These are phyloP conservation scores for Aspergillus persii DNA, from an alignment of 2,329 filamentous ascomycete species.

Conservation along the genomic window DNA sequence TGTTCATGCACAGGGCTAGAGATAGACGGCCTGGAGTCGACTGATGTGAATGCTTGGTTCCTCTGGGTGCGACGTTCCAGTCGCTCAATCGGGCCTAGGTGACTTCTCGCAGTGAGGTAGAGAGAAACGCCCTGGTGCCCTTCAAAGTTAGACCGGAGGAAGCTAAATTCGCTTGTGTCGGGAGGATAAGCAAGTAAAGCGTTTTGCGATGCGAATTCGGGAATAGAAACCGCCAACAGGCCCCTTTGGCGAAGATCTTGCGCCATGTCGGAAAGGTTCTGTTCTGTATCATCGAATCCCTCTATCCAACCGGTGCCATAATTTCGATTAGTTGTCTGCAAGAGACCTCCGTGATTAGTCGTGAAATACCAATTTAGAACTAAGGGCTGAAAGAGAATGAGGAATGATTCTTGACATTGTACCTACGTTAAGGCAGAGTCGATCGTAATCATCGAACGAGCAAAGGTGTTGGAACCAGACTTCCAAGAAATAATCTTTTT, in stretches of 20 bases:
- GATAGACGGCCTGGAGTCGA: background rate
- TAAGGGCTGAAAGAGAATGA: background rate
- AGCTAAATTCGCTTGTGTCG: constrained; percentile 23
- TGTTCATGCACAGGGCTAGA: background rate
- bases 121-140: constrained; percentile 15
- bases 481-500: constrained; percentile 15
- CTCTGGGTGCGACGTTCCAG: background rate
- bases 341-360: background rate
- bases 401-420: background rate
- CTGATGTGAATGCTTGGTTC: background rate
- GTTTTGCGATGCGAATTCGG: constrained; percentile 8
- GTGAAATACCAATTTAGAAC: background rate
- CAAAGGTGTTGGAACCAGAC: constrained; percentile 36
- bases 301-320: constrained; percentile 33
- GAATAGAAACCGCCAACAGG: constrained; percentile 31
- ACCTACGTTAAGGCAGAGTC: constrained; percentile 29
- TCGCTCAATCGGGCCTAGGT: constrained; percentile 11
- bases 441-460: constrained; percentile 26
- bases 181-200: constrained; percentile 32
- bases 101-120: constrained; percentile 20
- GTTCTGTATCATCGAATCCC: constrained; percentile 32
- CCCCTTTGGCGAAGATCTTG: constrained; percentile 25
- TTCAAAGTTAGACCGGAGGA: constrained; percentile 16
- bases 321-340: constrained; percentile 12
- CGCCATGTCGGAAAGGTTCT: constrained; percentile 25